Conservation (phyloP, 176 grass and related monocot species). For the Zoysia pacifica region DNA sequence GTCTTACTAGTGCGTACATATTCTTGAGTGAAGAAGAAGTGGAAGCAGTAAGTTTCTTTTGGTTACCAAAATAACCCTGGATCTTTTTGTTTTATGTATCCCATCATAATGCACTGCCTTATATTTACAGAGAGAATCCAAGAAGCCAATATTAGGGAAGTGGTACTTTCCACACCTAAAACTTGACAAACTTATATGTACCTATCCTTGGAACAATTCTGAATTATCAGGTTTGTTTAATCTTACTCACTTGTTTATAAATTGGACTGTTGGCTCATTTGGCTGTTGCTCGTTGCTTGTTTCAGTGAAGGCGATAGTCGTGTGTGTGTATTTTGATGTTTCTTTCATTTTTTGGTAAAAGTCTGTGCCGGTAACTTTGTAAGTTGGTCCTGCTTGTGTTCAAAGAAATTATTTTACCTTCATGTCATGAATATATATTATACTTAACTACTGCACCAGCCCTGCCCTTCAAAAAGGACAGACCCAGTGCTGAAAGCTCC, state of each 20-base stretch:
- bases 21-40: constrained; percentile 86
- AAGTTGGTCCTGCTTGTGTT: neutral
- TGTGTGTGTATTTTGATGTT: constrained; percentile 8
- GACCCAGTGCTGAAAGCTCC: no score
- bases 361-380: neutral
- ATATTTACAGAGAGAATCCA: constrained; percentile 64
- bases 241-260: constrained; percentile 22
- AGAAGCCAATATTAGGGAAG: constrained; percentile 70
- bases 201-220: constrained; percentile 83
- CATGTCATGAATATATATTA: constrained; percentile 5
- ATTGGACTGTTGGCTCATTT: neutral
- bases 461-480: no score
- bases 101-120: constrained; percentile 16
- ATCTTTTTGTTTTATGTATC: constrained; percentile 22
- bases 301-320: constrained; percentile 6
- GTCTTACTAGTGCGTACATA: constrained; percentile 57
- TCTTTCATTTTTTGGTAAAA: neutral
- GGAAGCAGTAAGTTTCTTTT: constrained; percentile 62
- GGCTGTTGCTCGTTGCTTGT: neutral
- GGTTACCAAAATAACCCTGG: constrained; percentile 7
- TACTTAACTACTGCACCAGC: neutral
- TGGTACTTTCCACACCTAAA: constrained; percentile 80
- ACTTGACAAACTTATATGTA: constrained; percentile 74
- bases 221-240: constrained; percentile 50
- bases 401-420: constrained; percentile 21